Percentiles rank a stretch among this genome's conserved stretches.
phyloP scores from a whole-genome alignment of 495 filamentous ascomycete species.

The Podospora anserina region DNA sequence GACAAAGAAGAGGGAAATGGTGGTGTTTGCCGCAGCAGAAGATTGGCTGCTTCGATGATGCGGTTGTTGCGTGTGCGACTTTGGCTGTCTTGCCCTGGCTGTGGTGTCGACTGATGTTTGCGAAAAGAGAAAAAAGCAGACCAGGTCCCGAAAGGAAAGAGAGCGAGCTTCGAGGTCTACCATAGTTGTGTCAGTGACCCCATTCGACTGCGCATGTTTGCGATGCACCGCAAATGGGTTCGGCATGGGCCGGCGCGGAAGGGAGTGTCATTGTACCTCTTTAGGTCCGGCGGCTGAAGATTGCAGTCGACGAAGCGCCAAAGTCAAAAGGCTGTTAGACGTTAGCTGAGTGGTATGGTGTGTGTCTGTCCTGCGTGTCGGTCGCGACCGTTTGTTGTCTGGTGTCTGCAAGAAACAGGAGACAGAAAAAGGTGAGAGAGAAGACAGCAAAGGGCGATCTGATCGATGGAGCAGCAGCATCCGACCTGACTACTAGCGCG shows the following conservation, averaged over 20 bases:
- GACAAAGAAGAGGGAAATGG: background rate
- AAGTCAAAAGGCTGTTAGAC: background rate
- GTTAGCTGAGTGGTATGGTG: background rate
- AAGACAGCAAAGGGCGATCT: background rate
- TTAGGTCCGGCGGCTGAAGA: background rate
- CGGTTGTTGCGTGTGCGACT: background rate
- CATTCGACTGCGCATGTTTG: background rate
- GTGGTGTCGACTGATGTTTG: background rate
- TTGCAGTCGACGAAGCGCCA: background rate
- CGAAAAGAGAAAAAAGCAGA: background rate
- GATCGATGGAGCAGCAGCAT: background rate
- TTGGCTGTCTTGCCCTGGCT: background rate
- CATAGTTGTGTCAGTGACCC: background rate
- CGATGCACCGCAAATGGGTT: constrained; percentile 1
- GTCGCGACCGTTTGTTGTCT: background rate
- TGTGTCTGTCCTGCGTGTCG: background rate
- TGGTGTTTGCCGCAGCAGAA: background rate
- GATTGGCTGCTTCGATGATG: background rate
- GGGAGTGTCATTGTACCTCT: constrained; percentile 10
- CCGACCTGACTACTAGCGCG: background rate
- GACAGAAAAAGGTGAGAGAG: background rate
- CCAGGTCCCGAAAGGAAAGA: background rate
- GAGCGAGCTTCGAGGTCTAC: background rate
- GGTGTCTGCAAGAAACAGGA: background rate
- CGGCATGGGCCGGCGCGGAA: constrained; percentile 15